Evolutionary conservation across 2,329 filamentous ascomycete genomes (phyloP), one percentile per base, ranked within the genome.

Genomic region (Claviceps maximensis): DNA sequence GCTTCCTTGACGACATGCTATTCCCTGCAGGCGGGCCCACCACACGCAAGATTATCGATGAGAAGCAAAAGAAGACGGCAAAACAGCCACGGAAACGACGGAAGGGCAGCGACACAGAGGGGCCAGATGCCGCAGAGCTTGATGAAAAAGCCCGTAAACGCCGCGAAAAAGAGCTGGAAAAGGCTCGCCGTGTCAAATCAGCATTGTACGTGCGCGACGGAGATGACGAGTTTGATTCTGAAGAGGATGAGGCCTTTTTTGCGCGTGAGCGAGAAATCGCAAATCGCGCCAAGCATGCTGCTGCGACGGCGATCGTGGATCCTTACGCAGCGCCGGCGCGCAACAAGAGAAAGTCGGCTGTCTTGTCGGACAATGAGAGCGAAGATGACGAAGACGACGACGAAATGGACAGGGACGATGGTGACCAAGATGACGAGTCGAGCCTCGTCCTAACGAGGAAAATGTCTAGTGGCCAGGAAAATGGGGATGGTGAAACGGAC

Each of bases 201-300:
- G 83, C 84, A 25, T 69, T 91, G 41, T 91, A 83, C 61, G 86
- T 98, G 50, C 80, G 85, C 54, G 83, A 84, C 40, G 89, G 86
- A 59, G 93, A 97, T 64, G 93, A 97, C 51, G 89, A 95, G 59
- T 84, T 79, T n/a, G 89, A 95, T 62, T 82, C 78, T 36, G 88
- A 89, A 47, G 79, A 80, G 53, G 74, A 76, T 49, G 67, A 73
- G 23, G 81, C 79, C 21, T 96, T 96, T 69, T 96, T 91, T 67
- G 82, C 77, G 2, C 76, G 79, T 17, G 90, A 96, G 68, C 64
- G 65, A 2, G 68, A 66, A 17, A 74, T 84, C 55, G 74, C 86
- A 49, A 75, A 80, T 57, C 77, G 77, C 48, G 70, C 73, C 21
- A 70, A 68, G 51, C 64, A 65, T 15, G 68, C 66, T 1, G 70